Percentiles rank a stretch among this genome's conserved stretches.
Evolutionary conservation across 2,329 filamentous ascomycete genomes (phyloP).

Genomic region (Hirsutella minnesotensis): DNA sequence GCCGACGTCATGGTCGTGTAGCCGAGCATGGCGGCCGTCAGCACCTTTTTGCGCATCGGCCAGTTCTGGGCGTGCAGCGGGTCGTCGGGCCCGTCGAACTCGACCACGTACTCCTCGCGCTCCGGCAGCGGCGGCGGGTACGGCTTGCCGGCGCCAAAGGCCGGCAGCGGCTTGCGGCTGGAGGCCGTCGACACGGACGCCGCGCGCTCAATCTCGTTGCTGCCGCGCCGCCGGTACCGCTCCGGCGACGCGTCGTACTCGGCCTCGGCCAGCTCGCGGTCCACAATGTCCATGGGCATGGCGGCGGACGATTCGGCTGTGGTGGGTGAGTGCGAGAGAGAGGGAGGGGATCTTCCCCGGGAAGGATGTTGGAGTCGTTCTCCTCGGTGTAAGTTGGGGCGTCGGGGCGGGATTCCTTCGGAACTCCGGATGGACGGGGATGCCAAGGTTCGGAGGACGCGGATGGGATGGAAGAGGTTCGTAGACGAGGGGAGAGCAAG

Average conservation of each 20-base stretch:
- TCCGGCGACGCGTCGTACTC: conserved; percentile 42
- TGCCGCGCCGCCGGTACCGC: conserved; percentile 26
- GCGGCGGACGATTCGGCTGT: too few species aligned
- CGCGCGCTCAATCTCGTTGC: conserved; percentile 49
- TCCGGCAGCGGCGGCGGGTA: conserved; percentile 60
- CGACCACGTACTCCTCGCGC: conserved; percentile 67
- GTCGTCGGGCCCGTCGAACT: conserved; percentile 75
- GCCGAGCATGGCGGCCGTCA: conserved; percentile 56
- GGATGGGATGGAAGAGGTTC: too few species aligned
- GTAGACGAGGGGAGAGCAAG: too few species aligned
- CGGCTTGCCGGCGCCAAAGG: conserved; percentile 62
- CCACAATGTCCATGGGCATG: conserved; percentile 38
- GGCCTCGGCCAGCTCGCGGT: conserved; percentile 39
- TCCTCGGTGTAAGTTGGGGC: too few species aligned
- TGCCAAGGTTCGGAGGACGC: too few species aligned
- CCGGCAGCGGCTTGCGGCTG: conserved; percentile 48
- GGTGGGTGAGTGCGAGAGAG: conserved; percentile 6
- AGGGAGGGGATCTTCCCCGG: too few species aligned
- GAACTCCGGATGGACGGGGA: too few species aligned
- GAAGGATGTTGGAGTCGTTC: too few species aligned
- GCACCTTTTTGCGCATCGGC: conserved; percentile 64
- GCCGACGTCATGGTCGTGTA: conserved; percentile 62
- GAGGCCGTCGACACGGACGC: conserved; percentile 40
- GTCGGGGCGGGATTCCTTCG: too few species aligned
- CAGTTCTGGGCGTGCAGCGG: conserved; percentile 83